Conservation (phyloP, 1,284 basidiomycete species). For the Ceratobasidium sp. region DNA sequence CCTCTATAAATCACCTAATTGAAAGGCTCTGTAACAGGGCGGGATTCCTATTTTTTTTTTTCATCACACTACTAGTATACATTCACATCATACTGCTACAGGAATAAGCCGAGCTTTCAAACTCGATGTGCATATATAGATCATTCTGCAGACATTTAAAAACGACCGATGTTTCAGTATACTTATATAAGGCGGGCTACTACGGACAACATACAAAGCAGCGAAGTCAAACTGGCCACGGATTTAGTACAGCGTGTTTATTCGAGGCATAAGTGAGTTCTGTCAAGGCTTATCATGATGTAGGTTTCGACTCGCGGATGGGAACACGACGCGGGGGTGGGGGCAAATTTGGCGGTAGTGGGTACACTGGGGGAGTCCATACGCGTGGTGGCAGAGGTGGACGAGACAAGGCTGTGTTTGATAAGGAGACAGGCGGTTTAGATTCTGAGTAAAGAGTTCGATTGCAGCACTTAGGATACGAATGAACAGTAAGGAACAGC, state of each 20-base stretch:
- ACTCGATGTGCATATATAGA: too few relatives aligned
- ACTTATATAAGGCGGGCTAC: too few relatives aligned
- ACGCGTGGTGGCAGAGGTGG: not conserved
- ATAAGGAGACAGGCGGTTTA: not conserved
- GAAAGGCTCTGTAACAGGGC: slow-evolving; percentile 17
- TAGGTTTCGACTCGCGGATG: not conserved
- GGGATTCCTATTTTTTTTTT: not conserved
- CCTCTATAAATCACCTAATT: slow-evolving; percentile 5
- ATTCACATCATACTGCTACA: not conserved
- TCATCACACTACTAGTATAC: not conserved
- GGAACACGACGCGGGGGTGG: not conserved
- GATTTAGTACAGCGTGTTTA: too few relatives aligned
- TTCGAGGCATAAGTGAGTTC: too few relatives aligned
- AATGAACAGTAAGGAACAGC: not conserved
- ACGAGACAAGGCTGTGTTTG: not conserved
- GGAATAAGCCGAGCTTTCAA: too few relatives aligned
- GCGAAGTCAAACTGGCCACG: too few relatives aligned
- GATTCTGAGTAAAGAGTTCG: not conserved
- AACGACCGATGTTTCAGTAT: too few relatives aligned
- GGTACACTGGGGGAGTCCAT: not conserved
- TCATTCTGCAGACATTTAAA: too few relatives aligned
- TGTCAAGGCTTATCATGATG: not conserved
- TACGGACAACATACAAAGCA: too few relatives aligned
- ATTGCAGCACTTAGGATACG: not conserved
- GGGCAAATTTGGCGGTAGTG: not conserved